A percentile compares a stretch with the other conserved stretches of the same genome.
Conservation (phyloP, 768 basidiomycete species). For the Cytidiella melzeri region DNA sequence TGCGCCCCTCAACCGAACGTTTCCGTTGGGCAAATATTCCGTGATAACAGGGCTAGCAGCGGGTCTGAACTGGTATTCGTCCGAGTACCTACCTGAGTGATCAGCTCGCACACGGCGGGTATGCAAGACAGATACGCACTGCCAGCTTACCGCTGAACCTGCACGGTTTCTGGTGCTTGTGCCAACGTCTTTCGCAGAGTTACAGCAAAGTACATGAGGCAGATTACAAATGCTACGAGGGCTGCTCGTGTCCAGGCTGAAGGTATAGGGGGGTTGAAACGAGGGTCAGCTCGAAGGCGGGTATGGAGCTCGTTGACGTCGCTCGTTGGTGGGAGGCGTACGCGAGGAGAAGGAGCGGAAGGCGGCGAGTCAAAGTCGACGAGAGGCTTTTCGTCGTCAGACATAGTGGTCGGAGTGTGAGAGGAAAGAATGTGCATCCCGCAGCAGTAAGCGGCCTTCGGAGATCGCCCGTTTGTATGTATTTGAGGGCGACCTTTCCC, state of each 20-base stretch:
- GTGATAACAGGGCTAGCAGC: conserved; percentile 83
- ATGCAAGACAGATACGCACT: neutral
- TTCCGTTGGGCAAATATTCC: conserved; percentile 67
- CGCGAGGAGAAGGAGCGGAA: conserved; percentile 4
- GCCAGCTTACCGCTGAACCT: conserved; percentile 59
- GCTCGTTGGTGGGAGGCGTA: conserved; percentile 21
- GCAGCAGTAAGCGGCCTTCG: conserved; percentile 3
- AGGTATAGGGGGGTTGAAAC: conserved; percentile 46
- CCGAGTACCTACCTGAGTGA: conserved; percentile 56
- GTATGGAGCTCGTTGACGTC: conserved; percentile 21
- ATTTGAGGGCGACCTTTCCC: too few species aligned
- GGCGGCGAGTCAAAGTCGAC: conserved; percentile 8
- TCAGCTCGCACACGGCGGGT: too few species aligned
- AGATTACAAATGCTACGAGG: conserved; percentile 35
- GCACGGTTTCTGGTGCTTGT: conserved; percentile 40
- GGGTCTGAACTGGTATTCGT: conserved; percentile 75
- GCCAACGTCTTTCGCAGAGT: conserved; percentile 15
- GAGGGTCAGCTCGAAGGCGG: conserved; percentile 32
- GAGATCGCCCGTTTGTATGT: too few species aligned
- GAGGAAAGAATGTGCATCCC: too few species aligned
- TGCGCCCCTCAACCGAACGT: conserved; percentile 65
- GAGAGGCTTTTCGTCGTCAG: conserved; percentile 2
- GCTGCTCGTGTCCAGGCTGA: conserved; percentile 45
- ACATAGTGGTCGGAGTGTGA: conserved; percentile 4
- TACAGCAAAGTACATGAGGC: conserved; percentile 36